phyloP scores from a whole-genome alignment of 768 basidiomycete species.

The Boletus speciosus region DNA sequence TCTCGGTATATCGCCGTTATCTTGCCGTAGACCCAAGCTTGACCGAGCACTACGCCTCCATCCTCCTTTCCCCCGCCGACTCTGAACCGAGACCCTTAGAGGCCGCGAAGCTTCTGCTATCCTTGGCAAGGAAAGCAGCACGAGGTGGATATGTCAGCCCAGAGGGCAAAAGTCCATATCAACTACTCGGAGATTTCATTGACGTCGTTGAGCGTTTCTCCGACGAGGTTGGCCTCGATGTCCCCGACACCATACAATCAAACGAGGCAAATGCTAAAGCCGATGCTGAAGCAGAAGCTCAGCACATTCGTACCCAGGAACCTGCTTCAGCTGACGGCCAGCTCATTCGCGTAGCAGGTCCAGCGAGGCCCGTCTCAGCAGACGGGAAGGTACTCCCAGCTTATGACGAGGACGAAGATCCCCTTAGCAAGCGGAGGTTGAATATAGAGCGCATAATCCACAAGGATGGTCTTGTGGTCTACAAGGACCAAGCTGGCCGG shows the following conservation, averaged over 20 bases:
- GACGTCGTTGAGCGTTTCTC: slow-evolving; percentile 87
- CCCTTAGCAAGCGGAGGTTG: slow-evolving; percentile 61
- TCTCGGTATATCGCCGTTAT: slow-evolving; percentile 85
- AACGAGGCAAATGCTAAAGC: slow-evolving; percentile 48
- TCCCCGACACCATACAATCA: slow-evolving; percentile 65
- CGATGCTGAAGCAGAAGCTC: slow-evolving; percentile 43
- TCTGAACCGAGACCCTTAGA: slow-evolving; percentile 79
- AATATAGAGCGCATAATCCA: slow-evolving; percentile 85
- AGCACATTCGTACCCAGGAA: slow-evolving; percentile 28
- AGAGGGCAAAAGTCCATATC: slow-evolving; percentile 94
- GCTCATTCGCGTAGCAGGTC: slow-evolving; percentile 70
- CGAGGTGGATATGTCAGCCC: slow-evolving; percentile 81
- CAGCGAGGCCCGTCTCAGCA: slow-evolving; percentile 49
- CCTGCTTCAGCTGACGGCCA: slow-evolving; percentile 53
- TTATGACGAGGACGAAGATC: slow-evolving; percentile 85
- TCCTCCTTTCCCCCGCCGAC: slow-evolving; percentile 59
- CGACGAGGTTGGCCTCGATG: slow-evolving; percentile 88
- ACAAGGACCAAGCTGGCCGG: slow-evolving; percentile 95
- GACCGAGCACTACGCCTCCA: slow-evolving; percentile 72
- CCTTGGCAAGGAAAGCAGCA: slow-evolving; percentile 78
- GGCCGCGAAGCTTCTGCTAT: slow-evolving; percentile 87
- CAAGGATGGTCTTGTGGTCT: slow-evolving; percentile 81
- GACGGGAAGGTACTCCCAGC: slow-evolving; percentile 48
- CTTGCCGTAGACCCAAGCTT: slow-evolving; percentile 76
- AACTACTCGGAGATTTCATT: slow-evolving; percentile 88